These are phyloP conservation scores for Epichloe coenophiala DNA, from an alignment of 2,329 filamentous ascomycete species.

Conservation along the genomic window DNA sequence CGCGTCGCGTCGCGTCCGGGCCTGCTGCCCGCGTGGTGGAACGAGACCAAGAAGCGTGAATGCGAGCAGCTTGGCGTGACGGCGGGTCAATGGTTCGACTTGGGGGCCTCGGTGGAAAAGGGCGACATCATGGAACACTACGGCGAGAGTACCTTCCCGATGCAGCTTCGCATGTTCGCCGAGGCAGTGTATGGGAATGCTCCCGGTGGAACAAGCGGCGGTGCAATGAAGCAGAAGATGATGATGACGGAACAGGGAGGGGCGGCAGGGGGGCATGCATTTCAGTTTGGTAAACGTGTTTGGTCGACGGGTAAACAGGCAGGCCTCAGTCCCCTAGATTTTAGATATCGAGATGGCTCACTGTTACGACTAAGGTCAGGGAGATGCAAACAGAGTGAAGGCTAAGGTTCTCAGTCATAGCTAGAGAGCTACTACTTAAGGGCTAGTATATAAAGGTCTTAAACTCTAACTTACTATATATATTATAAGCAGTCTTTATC, in stretches of 20 bases:
- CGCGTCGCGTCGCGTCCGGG: conserved; percentile 11
- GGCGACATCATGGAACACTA: conserved; percentile 27
- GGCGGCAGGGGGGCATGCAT: too few relatives aligned
- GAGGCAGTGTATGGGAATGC: conserved; percentile 24
- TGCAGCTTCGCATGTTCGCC: conserved; percentile 36
- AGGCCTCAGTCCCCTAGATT: too few relatives aligned
- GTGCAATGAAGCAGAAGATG: conserved; percentile 12
- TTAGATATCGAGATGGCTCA: too few relatives aligned
- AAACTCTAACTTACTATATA: too few relatives aligned
- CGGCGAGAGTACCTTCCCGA: conserved; percentile 27
- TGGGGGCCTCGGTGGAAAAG: conserved; percentile 15
- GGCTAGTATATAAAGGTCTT: too few relatives aligned
- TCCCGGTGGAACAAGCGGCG: conserved; percentile 15
- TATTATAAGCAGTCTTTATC: too few relatives aligned
- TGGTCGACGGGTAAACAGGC: too few relatives aligned
- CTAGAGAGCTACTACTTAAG: too few relatives aligned
- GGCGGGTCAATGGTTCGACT: conserved; percentile 13
- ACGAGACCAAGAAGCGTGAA: conserved; percentile 18
- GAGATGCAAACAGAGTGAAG: too few relatives aligned
- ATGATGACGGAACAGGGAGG: conserved; percentile 10
- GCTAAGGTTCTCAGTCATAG: too few relatives aligned
- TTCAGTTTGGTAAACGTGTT: rapidly evolving
- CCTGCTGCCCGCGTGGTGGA: conserved; percentile 34
- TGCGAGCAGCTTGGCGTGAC: conserved; percentile 24
- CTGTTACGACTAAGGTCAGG: too few relatives aligned